Evolutionary conservation across 1,284 basidiomycete genomes (phyloP), one percentile per base, ranked within the genome.

Genomic region (Irpex sp.): DNA sequence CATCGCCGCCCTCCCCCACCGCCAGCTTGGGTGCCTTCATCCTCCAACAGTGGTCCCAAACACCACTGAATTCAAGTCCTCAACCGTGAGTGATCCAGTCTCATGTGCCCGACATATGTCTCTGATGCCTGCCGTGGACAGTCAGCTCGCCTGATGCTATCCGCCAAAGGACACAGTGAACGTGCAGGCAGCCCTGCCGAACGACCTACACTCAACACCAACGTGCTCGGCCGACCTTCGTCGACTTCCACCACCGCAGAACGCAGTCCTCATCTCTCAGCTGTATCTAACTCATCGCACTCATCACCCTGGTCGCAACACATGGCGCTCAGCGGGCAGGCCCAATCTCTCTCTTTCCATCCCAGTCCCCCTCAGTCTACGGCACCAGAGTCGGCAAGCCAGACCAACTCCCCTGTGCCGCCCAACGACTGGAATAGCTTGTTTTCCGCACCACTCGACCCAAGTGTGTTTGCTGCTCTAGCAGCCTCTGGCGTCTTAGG

Each of bases 401-500:
- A 70, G 57, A 69, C 74, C 63, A 64, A 68, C 66, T 61, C 71
- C 51, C 61, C 76, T 47, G 61, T 78, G 58, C 70, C 76, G 34
- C 73, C 66, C 65, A 74, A 78, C 54, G 84, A 87, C 64, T 89
- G 87, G 86, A 74, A 72, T 56, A 76, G 77, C 66, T 64, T 89
- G 19, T 86, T 89, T 69, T 79, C 86, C 40, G 70, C 80, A 6
- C 86, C 88, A 1, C 76, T 88, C 62, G 80, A 86, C 64, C 85
- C 85, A 3, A 73, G 81, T 57, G 77, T 84, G 52, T 88, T 88
- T 68, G 81, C 84, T 51, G 81, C 82, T 57, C 79, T 88, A 54
- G 81, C 84, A 11, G 83, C 86, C 7, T 84, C 82, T 68, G 85
- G 86, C 70, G 77, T 85, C 49, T 74, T 88, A 47, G 74, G 70